A percentile compares a stretch with the other conserved stretches of the same genome.
Evolutionary conservation across 2,329 filamentous ascomycete species (phyloP).

Genomic region (Colletotrichum trifolii): DNA sequence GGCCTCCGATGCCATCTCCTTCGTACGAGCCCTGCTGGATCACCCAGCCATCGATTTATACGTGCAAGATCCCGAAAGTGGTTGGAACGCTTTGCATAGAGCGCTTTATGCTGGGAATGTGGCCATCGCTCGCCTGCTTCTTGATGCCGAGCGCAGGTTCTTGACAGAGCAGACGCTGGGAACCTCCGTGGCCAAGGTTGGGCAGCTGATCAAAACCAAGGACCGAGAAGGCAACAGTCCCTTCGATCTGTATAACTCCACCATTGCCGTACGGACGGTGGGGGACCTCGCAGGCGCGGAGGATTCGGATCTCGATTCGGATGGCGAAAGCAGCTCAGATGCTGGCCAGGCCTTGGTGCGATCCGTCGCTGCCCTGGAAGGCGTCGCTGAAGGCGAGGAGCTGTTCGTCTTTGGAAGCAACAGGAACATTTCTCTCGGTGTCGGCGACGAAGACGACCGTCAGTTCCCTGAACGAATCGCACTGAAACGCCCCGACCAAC

Average conservation of each 20-base stretch:
- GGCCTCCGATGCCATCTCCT: constrained; percentile 74
- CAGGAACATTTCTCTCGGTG: constrained; percentile 90
- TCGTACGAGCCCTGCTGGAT: constrained; percentile 82
- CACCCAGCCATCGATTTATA: constrained; percentile 89
- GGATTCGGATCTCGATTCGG: constrained; percentile 62
- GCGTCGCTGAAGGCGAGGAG: constrained; percentile 73
- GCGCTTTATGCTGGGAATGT: constrained; percentile 92
- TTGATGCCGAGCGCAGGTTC: constrained; percentile 80
- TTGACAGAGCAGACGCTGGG: constrained; percentile 68
- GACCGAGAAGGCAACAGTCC: constrained; percentile 95
- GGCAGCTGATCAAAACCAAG: constrained; percentile 91
- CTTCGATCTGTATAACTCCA: constrained; percentile 91
- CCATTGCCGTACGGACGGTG: constrained; percentile 81
- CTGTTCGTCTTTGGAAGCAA: constrained; percentile 96
- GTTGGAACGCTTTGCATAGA: constrained; percentile 94
- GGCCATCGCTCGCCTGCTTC: constrained; percentile 82
- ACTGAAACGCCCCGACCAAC: constrained; percentile 79
- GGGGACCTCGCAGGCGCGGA: constrained; percentile 53
- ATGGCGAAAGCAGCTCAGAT: constrained; percentile 61
- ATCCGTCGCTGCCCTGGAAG: constrained; percentile 38
- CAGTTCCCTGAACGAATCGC: constrained; percentile 90
- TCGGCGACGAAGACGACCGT: constrained; percentile 95
- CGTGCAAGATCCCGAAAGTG: constrained; percentile 87
- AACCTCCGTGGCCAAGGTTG: constrained; percentile 69
- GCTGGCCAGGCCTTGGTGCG: constrained; percentile 30